Evolutionary conservation across 2,329 filamentous ascomycete genomes (phyloP), one percentile per base, ranked within the genome.

Genomic region (Curvularia sp.): DNA sequence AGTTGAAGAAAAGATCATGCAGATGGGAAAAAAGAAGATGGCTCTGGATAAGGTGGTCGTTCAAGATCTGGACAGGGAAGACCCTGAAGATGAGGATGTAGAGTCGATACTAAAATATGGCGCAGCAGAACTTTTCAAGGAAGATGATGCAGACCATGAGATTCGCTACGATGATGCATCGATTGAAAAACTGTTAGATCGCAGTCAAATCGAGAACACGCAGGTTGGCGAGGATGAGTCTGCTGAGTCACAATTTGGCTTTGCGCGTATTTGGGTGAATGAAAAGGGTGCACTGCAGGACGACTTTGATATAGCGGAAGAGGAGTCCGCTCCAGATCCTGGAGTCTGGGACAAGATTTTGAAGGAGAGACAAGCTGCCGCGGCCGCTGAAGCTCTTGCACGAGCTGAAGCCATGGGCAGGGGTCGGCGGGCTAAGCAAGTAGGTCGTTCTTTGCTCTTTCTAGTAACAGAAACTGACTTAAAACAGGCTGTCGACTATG

Each of bases 1-100:
- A 28, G 92, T 90, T 0, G 95, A 99, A 75, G 95, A 99, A 78
- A 93, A 94, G 73, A 98, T 99, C 54, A 90, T 98, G 82, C 92
- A 97, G 75, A 92, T 96, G 67, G 95, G 95, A 5, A 90, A 92
- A 68, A 96, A 92, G 78, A 99, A 99, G 80, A 92, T 99, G 87
- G 92, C 92, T 0, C 85, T 99, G 0, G 95, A 99, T 69, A 93
- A 98, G 75, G 91, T 95, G 1, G 85, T 99, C 20, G 97, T 99
- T 59, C 93, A 98, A 74, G 89, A 88, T 53, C 92, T 99, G 86
- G 92, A 93, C 57, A 86, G 88, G 2, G 89, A 93, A n/a, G 90
- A 95, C 46, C 86, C 94, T 38, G 88, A 86, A 8, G 88, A 88
- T 7, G 84, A 90, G 59, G 93, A 98, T 70, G 79, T 98, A 4